Evolutionary conservation across 495 filamentous ascomycete genomes (phyloP).

Genomic region (Xylaria curta): DNA sequence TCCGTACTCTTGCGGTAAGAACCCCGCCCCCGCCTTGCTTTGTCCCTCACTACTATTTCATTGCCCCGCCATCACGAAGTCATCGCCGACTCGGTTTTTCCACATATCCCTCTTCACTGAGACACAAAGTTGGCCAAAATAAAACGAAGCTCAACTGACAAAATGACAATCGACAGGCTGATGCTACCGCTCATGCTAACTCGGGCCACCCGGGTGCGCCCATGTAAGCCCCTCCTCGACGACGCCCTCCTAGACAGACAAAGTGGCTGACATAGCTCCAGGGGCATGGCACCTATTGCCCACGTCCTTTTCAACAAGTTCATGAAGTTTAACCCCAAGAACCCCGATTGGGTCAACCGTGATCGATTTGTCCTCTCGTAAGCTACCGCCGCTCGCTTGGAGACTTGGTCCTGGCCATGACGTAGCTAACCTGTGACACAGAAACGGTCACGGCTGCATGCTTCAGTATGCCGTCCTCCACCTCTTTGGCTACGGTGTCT

Average conservation of each 20-base stretch:
- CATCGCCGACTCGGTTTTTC: conserved; percentile 25
- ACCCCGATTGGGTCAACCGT: conserved; percentile 94
- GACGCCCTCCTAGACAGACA: conserved; percentile 5
- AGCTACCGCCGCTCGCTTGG: conserved; percentile 50
- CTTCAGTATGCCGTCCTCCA: conserved; percentile 98
- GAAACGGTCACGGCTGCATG: conserved; percentile 99
- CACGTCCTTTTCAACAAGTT: conserved; percentile 99
- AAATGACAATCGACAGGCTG: conserved; percentile 67
- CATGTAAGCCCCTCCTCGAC: conserved; percentile 61
- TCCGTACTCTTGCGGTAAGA: conserved; percentile 91
- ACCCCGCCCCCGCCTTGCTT: conserved; percentile 53
- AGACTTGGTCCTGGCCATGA: neutral
- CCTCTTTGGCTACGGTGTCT: conserved; percentile 87
- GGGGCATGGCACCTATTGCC: conserved; percentile 95
- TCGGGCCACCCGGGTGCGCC: conserved; percentile 98
- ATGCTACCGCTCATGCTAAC: conserved; percentile 96
- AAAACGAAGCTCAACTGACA: conserved; percentile 24
- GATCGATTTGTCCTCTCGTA: conserved; percentile 99
- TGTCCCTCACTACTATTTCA: neutral
- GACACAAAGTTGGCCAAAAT: conserved; percentile 1
- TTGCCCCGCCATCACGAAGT: conserved; percentile 37
- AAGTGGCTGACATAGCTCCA: conserved; percentile 37
- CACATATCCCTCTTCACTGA: neutral
- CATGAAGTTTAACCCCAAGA: conserved; percentile 99
- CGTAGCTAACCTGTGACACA: conserved; percentile 42